Percentiles rank a stretch among this genome's conserved stretches.
phyloP scores from a whole-genome alignment of 257 asterid species.

The Coffea eugenioides region DNA sequence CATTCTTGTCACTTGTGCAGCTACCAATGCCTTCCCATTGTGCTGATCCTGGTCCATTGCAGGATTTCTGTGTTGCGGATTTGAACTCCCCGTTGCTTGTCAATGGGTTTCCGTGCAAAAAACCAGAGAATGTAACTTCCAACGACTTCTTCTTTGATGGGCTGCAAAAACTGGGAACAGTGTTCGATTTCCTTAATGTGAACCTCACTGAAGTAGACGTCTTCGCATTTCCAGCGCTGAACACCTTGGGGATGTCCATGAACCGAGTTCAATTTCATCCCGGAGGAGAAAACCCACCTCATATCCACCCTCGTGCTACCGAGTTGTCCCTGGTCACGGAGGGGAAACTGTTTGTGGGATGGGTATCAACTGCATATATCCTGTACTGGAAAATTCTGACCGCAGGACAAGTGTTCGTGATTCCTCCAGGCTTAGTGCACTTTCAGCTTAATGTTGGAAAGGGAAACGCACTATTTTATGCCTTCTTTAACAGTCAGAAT shows the following conservation, averaged over 20 bases:
- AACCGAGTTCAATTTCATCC: too few relatives aligned
- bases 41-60: constrained; percentile 49
- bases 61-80: constrained; percentile 52
- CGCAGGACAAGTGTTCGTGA: constrained; percentile 49
- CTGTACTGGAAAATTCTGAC: constrained; percentile 32
- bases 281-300: constrained; percentile 33
- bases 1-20: neutral
- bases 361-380: constrained; percentile 36
- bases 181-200: constrained; percentile 26
- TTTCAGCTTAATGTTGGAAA: constrained; percentile 52
- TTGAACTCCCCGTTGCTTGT: constrained; percentile 8
- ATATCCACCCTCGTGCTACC: constrained; percentile 20
- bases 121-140: constrained; percentile 30
- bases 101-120: constrained; percentile 57
- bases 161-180: constrained; percentile 29
- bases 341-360: constrained; percentile 47
- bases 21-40: constrained; percentile 29
- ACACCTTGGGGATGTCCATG: too few relatives aligned
- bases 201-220: constrained; percentile 5
- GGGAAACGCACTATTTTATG: constrained; percentile 30
- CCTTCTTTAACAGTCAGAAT: constrained; percentile 59
- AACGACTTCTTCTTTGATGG: constrained; percentile 52
- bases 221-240: too few relatives aligned
- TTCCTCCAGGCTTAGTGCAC: constrained; percentile 51
- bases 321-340: constrained; percentile 24